Evolutionary conservation across 805 yeast genomes (phyloP).

Genomic region (Tetrapisispora fleetii): DNA sequence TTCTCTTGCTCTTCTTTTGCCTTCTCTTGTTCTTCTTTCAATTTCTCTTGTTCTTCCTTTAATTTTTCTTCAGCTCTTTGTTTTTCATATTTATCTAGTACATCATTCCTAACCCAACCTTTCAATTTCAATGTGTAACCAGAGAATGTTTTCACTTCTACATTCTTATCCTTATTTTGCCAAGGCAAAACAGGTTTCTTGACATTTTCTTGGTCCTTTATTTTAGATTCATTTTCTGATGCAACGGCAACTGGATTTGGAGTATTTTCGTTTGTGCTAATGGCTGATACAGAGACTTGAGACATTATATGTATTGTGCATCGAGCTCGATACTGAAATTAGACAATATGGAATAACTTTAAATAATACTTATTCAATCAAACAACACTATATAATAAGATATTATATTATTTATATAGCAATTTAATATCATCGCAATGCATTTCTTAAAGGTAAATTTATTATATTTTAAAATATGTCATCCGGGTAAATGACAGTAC

Average conservation of each 20-base stretch:
- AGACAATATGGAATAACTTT: too few species aligned
- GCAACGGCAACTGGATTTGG: not conserved
- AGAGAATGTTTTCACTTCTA: constrained; percentile 19
- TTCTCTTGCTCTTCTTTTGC: not conserved
- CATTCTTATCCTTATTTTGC: constrained; percentile 11
- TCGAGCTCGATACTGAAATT: too few species aligned
- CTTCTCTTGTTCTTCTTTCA: not conserved
- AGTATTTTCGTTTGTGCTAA: constrained; percentile 1
- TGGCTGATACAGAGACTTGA: constrained; percentile 1
- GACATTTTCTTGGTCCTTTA: not conserved
- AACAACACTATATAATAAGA: too few species aligned
- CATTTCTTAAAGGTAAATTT: too few species aligned
- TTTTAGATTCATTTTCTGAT: not conserved
- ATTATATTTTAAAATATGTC: too few species aligned
- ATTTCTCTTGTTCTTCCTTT: constrained; percentile 2
- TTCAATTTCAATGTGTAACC: constrained; percentile 20
- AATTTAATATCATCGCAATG: too few species aligned
- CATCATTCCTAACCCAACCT: constrained; percentile 23
- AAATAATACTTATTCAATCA: too few species aligned
- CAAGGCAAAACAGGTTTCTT: constrained; percentile 18
- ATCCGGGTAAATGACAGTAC: not conserved
- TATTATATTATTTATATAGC: too few species aligned
- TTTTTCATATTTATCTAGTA: constrained; percentile 1
- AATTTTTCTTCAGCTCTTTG: not conserved
- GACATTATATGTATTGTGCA: not conserved